Evolutionary conservation across 2,329 filamentous ascomycete genomes (phyloP).

Genomic region (Ascocoryne sarcoides): DNA sequence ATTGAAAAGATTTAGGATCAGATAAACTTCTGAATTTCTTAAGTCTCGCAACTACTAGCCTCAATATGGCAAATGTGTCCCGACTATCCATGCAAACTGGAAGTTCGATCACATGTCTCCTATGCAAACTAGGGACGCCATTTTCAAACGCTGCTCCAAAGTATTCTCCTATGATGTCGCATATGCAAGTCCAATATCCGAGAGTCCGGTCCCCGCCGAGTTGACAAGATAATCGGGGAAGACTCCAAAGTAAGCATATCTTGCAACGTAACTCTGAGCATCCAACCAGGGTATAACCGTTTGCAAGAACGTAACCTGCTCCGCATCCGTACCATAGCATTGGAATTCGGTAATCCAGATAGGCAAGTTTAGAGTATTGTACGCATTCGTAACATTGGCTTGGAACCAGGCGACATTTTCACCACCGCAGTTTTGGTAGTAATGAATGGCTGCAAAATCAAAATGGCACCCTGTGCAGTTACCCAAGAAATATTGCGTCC

Average conservation of each 20-base stretch:
- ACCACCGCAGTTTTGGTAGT: slow-evolving; percentile 32
- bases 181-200: slow-evolving; percentile 10
- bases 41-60: too few species aligned
- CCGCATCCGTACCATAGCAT: slow-evolving; percentile 26
- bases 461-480: slow-evolving; percentile 26
- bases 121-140: too few species aligned
- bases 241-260: slow-evolving; percentile 32
- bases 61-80: too few species aligned
- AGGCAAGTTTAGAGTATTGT: slow-evolving; percentile 27
- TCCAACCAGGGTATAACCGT: slow-evolving; percentile 36
- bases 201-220: slow-evolving; percentile 11
- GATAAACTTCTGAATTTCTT: too few species aligned
- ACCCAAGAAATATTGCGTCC: slow-evolving; percentile 33
- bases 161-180: slow-evolving; percentile 3
- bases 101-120: too few species aligned
- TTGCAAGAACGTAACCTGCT: slow-evolving; percentile 31
- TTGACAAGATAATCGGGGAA: slow-evolving; percentile 23
- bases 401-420: slow-evolving; percentile 33
- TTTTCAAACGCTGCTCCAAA: too few species aligned
- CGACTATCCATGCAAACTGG: too few species aligned
- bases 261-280: slow-evolving; percentile 29
- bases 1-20: too few species aligned
- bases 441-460: slow-evolving; percentile 1
- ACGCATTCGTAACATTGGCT: slow-evolving; percentile 32
- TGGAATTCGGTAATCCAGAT: slow-evolving; percentile 38